These are phyloP conservation scores for Cyamopsis tetragonoloba DNA, from an alignment of 306 rosid genomes.

Conservation along the genomic window DNA sequence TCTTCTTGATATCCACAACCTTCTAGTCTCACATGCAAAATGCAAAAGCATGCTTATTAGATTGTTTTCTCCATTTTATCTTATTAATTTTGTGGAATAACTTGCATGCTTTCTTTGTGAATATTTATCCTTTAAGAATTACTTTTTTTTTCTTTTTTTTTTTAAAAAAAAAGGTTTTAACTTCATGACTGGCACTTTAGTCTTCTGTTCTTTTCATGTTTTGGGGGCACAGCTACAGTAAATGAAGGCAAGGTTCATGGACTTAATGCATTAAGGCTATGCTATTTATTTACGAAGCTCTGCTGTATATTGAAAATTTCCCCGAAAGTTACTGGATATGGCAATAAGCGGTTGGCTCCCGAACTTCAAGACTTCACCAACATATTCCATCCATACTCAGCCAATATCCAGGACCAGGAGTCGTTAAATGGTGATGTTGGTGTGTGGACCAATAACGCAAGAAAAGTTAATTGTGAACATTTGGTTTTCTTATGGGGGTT, in stretches of 20 bases:
- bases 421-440: conserved; percentile 33
- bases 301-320: conserved; percentile 64
- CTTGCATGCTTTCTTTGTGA: conserved; percentile 8
- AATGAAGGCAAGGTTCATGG: conserved; percentile 56
- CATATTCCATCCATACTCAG: conserved; percentile 34
- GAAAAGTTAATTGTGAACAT: conserved; percentile 48
- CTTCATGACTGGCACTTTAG: not conserved
- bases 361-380: conserved; percentile 44
- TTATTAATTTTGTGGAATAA: not conserved
- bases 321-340: conserved; percentile 25
- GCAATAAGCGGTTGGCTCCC: conserved; percentile 25
- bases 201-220: not conserved
- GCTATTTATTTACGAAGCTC: conserved; percentile 62
- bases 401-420: conserved; percentile 30
- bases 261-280: conserved; percentile 52
- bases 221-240: conserved; percentile 39
- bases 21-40: not conserved
- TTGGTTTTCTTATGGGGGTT: conserved; percentile 86
- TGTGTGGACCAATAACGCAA: conserved; percentile 50
- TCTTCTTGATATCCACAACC: not conserved
- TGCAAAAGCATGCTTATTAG: not conserved
- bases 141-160: too few species aligned
- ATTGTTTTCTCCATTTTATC: conserved; percentile 16
- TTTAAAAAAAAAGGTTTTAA: too few species aligned
- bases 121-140: not conserved